Conservation (phyloP, 495 filamentous ascomycete species). For the Lasiosphaeria miniovina region DNA sequence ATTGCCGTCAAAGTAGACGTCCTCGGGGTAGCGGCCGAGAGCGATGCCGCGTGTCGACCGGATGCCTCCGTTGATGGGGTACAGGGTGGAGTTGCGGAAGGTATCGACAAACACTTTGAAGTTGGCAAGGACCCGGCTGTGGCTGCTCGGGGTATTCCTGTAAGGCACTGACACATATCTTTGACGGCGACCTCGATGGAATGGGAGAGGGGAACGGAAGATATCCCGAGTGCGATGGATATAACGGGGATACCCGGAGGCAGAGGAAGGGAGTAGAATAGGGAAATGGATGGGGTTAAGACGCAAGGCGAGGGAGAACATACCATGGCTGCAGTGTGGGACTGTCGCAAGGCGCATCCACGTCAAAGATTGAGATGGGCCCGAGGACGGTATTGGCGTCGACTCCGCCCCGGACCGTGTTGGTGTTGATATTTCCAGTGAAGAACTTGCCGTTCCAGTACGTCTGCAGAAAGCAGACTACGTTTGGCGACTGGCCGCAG, state of each 20-base stretch:
- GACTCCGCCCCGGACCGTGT: constrained; percentile 49
- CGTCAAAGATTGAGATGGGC: constrained; percentile 59
- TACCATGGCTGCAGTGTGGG: constrained; percentile 56
- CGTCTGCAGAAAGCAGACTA: constrained; percentile 57
- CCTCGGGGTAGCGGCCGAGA: constrained; percentile 65
- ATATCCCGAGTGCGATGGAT: too few relatives aligned
- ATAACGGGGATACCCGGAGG: neutral
- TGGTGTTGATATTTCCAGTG: constrained; percentile 49
- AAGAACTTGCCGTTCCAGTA: constrained; percentile 62
- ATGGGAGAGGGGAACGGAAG: too few relatives aligned
- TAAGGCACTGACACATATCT: neutral
- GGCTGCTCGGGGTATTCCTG: constrained; percentile 16
- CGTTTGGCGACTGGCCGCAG: constrained; percentile 52
- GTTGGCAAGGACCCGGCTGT: constrained; percentile 55
- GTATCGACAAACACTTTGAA: constrained; percentile 61
- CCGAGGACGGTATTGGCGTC: constrained; percentile 61
- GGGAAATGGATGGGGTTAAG: neutral
- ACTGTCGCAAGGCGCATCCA: constrained; percentile 50
- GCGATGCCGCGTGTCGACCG: constrained; percentile 49
- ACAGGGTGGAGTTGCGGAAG: constrained; percentile 49
- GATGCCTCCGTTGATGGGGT: constrained; percentile 52
- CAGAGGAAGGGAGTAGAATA: neutral
- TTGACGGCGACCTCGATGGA: neutral
- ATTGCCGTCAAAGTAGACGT: constrained; percentile 60
- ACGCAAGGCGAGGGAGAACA: neutral